Evolutionary conservation across 2,329 filamentous ascomycete species (phyloP), one percentile per base, ranked within the genome.

Genomic region (Ophiostoma pallidulum): DNA sequence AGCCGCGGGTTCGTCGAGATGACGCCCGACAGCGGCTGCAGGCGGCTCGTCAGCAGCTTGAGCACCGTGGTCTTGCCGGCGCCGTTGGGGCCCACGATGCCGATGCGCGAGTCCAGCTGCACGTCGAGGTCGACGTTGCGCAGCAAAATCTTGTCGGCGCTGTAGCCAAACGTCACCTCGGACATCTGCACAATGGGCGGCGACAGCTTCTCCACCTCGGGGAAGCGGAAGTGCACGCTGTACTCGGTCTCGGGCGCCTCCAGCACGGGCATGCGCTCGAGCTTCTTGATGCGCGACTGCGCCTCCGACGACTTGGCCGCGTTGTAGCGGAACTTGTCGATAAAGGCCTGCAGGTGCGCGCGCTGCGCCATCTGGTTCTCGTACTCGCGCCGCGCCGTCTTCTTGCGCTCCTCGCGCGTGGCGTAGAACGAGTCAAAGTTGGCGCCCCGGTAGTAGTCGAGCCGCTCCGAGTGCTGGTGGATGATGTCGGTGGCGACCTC

Each of bases 311-410:
- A 96, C 67, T 98, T 98, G 60, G 91, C 92, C 24, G 92, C 92
- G 63, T 98, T 98, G 76, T 98, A 98, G 45, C 92, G 82, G 76
- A 98, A 98, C 70, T 98, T 98, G 77, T 98, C 92, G 69, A 98
- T 98, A 68, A 98, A 98, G 24, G 87, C 83, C 71, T 98, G 92
- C 54, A 98, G 70, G 73, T 98, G 92, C 28, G 89, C 88, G 57
- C 92, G 79, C 66, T 91, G 81, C 1, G 77, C 88, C 88, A 97
- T 95, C 63, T 98, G 92, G 67, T 94, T 97, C 68, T 98, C 92
- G 68, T 98, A 98, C 67, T 98, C 92, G 59, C 88, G 84, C 74
- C 92, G 91, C 37, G 90, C 89, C 39, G 86, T 90, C 80, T 98
- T 98, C 64, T 91, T 86, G 55, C 92, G 83, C 68, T 98, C 92